These are phyloP conservation scores for Mollisiaceae sp. DNA, from an alignment of 2,329 filamentous ascomycete genomes.

Conservation along the genomic window DNA sequence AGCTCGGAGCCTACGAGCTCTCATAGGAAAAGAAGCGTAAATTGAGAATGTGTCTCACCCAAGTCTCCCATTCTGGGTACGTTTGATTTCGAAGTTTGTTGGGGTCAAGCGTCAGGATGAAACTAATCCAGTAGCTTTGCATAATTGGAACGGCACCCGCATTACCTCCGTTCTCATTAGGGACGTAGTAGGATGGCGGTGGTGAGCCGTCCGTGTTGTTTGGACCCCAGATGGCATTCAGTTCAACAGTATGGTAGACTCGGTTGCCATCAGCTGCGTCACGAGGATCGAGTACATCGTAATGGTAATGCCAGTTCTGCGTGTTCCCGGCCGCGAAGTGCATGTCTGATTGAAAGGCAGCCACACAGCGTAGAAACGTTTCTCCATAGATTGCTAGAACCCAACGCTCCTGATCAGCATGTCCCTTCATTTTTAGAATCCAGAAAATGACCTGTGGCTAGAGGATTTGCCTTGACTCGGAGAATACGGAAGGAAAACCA, in stretches of 20 bases:
- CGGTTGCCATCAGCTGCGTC: slow-evolving; percentile 60
- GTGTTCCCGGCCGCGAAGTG: slow-evolving; percentile 31
- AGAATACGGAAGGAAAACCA: neutral
- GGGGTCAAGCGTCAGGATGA: slow-evolving; percentile 68
- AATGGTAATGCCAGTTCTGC: slow-evolving; percentile 65
- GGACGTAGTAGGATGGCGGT: slow-evolving; percentile 51
- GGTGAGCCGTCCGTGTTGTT: slow-evolving; percentile 38
- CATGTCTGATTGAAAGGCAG: slow-evolving; percentile 23
- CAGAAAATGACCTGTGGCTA: neutral
- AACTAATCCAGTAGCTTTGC: slow-evolving; percentile 76
- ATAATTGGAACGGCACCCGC: slow-evolving; percentile 61
- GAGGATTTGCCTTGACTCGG: no score
- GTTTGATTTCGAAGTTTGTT: slow-evolving; percentile 49
- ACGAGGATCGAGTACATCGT: slow-evolving; percentile 63
- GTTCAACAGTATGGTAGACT: slow-evolving; percentile 69
- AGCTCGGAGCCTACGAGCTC: no score
- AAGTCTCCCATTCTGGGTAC: slow-evolving; percentile 15
- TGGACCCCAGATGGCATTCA: slow-evolving; percentile 71
- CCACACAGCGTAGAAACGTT: slow-evolving; percentile 8
- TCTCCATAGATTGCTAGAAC: slow-evolving; percentile 16
- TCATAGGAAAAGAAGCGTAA: no score
- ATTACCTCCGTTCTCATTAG: slow-evolving; percentile 50
- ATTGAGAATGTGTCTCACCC: neutral
- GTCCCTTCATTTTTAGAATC: neutral
- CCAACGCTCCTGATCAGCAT: neutral